Conservation (phyloP, 1,284 basidiomycete genomes). For the Pisolithus thermaeus region DNA sequence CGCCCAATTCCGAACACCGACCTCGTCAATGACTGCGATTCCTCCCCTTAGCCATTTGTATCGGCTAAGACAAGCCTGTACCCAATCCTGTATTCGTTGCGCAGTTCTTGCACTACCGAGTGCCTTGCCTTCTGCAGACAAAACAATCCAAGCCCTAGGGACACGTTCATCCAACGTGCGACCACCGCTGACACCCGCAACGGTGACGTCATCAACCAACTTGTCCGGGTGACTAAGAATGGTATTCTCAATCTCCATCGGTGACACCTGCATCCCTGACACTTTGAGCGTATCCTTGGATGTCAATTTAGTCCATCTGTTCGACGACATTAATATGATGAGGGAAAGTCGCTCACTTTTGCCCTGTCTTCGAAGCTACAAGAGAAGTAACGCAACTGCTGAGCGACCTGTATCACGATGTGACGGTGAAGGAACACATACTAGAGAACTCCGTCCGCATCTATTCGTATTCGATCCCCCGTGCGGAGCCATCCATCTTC, state of each 20-base stretch:
- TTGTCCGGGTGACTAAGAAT: conserved; percentile 52
- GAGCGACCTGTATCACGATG: neutral
- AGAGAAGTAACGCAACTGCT: neutral
- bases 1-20: conserved; percentile 23
- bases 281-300: conserved; percentile 67
- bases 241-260: conserved; percentile 64
- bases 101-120: conserved; percentile 40
- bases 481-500: conserved; percentile 65
- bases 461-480: conserved; percentile 61
- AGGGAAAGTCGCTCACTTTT: conserved; percentile 16
- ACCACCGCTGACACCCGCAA: conserved; percentile 65
- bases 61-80: conserved; percentile 53
- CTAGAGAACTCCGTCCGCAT: conserved; percentile 58
- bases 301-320: neutral
- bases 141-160: conserved; percentile 69
- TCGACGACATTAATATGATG: too few species aligned
- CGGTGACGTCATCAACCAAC: conserved; percentile 55
- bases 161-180: conserved; percentile 62
- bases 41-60: conserved; percentile 71
- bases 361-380: conserved; percentile 25
- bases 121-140: conserved; percentile 46
- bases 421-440: conserved; percentile 29
- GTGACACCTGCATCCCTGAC: conserved; percentile 69
- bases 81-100: conserved; percentile 52
- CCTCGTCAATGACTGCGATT: conserved; percentile 56